Conservation (phyloP, 2,329 filamentous ascomycete genomes). For the Colletotrichum sublineola region DNA sequence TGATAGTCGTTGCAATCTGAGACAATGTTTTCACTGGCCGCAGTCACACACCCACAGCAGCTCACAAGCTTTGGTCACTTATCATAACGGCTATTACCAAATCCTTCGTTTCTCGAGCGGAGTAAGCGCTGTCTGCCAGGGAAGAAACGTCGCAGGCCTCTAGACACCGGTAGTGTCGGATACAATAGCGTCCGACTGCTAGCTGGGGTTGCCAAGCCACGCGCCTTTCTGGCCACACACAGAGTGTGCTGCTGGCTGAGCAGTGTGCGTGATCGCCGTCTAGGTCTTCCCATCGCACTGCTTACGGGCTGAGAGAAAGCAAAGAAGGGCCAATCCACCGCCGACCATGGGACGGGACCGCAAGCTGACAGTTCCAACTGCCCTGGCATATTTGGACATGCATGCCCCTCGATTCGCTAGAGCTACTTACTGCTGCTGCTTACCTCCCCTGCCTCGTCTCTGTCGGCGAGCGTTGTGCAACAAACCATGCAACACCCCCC, state of each 20-base stretch:
- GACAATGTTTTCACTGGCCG: slow-evolving; percentile 17
- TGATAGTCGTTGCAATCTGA: slow-evolving; percentile 14
- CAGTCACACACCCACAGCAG: not conserved
- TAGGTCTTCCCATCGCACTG: not conserved
- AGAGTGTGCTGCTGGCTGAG: slow-evolving; percentile 8
- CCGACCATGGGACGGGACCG: slow-evolving; percentile 15
- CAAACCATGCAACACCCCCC: slow-evolving; percentile 5
- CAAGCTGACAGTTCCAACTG: slow-evolving; percentile 21
- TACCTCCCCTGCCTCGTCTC: not conserved
- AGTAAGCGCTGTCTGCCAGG: slow-evolving; percentile 16
- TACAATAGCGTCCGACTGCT: slow-evolving; percentile 15
- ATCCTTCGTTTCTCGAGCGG: slow-evolving; percentile 13
- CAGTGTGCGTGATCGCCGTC: slow-evolving; percentile 36
- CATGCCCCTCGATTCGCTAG: slow-evolving; percentile 29
- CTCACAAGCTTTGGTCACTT: slow-evolving; percentile 18
- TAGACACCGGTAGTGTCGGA: slow-evolving; percentile 26
- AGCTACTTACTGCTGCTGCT: not conserved
- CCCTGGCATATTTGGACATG: slow-evolving; percentile 39
- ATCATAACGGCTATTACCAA: slow-evolving; percentile 11
- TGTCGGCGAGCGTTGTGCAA: slow-evolving; percentile 9
- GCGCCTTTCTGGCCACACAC: no score
- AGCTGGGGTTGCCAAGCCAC: slow-evolving; percentile 18
- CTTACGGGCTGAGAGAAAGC: not conserved
- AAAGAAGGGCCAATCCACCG: not conserved
- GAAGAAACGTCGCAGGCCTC: slow-evolving; percentile 7